These are phyloP conservation scores for Dictyostelium firmibasis DNA, from an alignment of 78 protist species.

Conservation along the genomic window DNA sequence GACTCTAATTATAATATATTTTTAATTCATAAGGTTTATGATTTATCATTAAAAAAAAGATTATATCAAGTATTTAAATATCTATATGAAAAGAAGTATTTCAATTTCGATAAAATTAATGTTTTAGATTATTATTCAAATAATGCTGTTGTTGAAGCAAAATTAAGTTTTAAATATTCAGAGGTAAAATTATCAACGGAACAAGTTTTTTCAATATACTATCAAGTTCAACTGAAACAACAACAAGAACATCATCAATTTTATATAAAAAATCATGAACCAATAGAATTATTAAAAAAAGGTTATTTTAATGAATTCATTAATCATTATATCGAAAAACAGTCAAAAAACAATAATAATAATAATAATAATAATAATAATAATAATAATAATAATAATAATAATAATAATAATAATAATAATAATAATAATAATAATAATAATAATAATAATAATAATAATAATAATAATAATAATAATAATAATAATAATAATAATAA, in stretches of 20 bases:
- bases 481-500: background rate
- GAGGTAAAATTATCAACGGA: background rate
- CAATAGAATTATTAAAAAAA: background rate
- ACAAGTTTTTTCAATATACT: background rate
- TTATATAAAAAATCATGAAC: background rate
- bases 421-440: no score
- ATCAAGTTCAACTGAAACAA: background rate
- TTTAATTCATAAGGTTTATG: background rate
- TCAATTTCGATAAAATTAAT: background rate
- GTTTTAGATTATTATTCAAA: background rate
- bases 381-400: no score
- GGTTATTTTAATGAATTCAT: background rate
- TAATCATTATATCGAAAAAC: background rate
- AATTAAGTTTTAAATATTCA: background rate
- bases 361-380: no score
- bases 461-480: no score
- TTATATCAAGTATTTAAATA: background rate
- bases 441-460: no score
- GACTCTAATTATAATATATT: background rate
- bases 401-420: no score
- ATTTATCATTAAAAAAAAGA: background rate
- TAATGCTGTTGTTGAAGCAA: background rate
- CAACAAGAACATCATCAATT: background rate
- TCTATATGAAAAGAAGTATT: background rate
- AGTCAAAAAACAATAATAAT: background rate